Evolutionary conservation across 805 yeast species (phyloP), one percentile per base, ranked within the genome.

Genomic region (Spathaspora boniae): DNA sequence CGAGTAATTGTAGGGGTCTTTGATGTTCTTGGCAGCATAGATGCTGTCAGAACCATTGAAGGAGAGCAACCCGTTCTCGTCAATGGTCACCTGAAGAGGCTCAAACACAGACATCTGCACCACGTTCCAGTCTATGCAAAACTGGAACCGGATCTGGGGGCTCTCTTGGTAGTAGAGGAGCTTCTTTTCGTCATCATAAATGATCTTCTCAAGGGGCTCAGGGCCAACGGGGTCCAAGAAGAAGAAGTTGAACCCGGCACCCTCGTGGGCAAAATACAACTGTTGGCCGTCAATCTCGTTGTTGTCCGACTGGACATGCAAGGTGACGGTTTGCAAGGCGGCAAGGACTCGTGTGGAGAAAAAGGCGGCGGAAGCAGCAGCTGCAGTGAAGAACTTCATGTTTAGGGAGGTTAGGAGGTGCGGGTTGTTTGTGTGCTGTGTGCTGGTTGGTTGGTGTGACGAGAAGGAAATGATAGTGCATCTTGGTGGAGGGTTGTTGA

Each of bases 201-300:
- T 32, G 21, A 54, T 43, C 9, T 40, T 41, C 19, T 42, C 46
- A 25, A 58, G 48, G 12, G 25, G 14, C 17, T 35, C 25, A n/a
- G n/a, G n/a, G n/a, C n/a, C n/a, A n/a, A n/a, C n/a, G n/a, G n/a
- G n/a, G 22, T 32, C 31, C 29, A 62, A 41, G 52, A 62, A 58
- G 23, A 63, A 45, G 51, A 67, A 70, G 54, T 59, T 52, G 39
- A 66, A 48, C 35, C 64, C 75, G 34, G 75, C 75, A 45, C 74
- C 75, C 47, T 62, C 70, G 46, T 68, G 76, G 27, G 39, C 38
- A 21, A 56, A 40, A 31, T 26, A 26, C 12, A 22, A 22, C 12
- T 11, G 11, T 12, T 22, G 25, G 11, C 29, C 29, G 11, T 26
- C 29, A 26, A 26, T 26, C 9, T 26, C 29, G 7, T 7, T 7